Evolutionary conservation across 768 basidiomycete species (phyloP).

Genomic region (Suillus ampliporus): DNA sequence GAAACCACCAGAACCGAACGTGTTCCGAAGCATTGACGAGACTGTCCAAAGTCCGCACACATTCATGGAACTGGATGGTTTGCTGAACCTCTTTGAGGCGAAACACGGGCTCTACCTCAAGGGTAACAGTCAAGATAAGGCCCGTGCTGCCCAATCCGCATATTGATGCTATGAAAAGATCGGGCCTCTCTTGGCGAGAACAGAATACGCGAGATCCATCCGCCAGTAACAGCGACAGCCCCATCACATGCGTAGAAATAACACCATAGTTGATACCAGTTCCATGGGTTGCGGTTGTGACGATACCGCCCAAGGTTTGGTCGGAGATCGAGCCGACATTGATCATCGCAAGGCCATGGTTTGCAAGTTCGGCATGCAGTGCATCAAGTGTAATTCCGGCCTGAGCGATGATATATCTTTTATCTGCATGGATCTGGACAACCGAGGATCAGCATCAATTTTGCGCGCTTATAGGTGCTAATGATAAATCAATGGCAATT

Average conservation of each 20-base stretch:
- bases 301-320: slow-evolving; percentile 90
- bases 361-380: slow-evolving; percentile 71
- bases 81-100: slow-evolving; percentile 75
- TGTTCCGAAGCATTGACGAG: slow-evolving; percentile 77
- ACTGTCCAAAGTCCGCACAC: slow-evolving; percentile 58
- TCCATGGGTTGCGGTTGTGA: slow-evolving; percentile 96
- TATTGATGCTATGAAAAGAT: slow-evolving; percentile 87
- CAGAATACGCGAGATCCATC: slow-evolving; percentile 73
- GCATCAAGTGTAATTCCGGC: slow-evolving; percentile 79
- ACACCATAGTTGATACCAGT: slow-evolving; percentile 81
- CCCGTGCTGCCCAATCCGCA: slow-evolving; percentile 94
- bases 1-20: slow-evolving; percentile 96
- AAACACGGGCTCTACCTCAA: slow-evolving; percentile 85
- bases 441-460: slow-evolving; percentile 10
- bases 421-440: slow-evolving; percentile 70
- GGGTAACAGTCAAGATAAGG: slow-evolving; percentile 76
- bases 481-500: slow-evolving; percentile 9
- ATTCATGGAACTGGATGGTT: slow-evolving; percentile 65
- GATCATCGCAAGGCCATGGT: slow-evolving; percentile 79
- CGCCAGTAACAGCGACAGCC: slow-evolving; percentile 77
- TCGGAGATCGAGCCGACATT: slow-evolving; percentile 97
- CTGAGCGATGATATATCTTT: slow-evolving; percentile 70
- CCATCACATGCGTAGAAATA: slow-evolving; percentile 80
- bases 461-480: slow-evolving; percentile 12
- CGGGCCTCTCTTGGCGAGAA: slow-evolving; percentile 62